Percentiles rank a stretch among this genome's conserved stretches.
Conservation (phyloP, 352 stramenopile species). For the Phytopythium litorale region DNA sequence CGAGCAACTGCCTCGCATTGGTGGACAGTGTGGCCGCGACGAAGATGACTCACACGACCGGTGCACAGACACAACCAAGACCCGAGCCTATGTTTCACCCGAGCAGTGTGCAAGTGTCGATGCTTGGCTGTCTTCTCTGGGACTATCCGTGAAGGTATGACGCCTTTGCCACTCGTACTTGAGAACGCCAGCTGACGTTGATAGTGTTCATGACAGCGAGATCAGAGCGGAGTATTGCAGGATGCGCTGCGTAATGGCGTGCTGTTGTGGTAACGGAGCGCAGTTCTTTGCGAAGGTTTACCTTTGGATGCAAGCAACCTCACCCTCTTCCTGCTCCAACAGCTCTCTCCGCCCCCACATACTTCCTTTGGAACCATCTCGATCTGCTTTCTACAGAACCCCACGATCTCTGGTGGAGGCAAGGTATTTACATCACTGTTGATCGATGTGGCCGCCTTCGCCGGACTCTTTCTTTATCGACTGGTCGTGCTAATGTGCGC, state of each 20-base stretch:
- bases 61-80: not conserved
- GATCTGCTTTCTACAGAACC: conserved; percentile 14
- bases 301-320: not conserved
- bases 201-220: conserved; percentile 7
- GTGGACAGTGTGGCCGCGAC: not conserved
- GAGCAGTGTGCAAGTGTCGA: conserved; percentile 26
- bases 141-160: conserved; percentile 13
- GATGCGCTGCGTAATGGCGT: conserved; percentile 36
- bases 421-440: conserved; percentile 6
- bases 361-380: not conserved
- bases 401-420: conserved; percentile 20
- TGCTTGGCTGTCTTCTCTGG: conserved; percentile 22
- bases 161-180: not conserved
- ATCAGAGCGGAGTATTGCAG: conserved; percentile 18
- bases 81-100: not conserved
- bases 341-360: not conserved
- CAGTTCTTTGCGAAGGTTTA: no score
- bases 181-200: no score
- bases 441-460: not conserved
- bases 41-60: not conserved
- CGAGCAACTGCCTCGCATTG: not conserved
- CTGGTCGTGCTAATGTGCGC: not conserved
- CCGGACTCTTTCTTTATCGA: not conserved
- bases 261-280: conserved; percentile 24
- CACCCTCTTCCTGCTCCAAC: not conserved